Conservation (phyloP, 2,329 filamentous ascomycete genomes). For the Ophiocordyceps polyrhachis-furcata region DNA sequence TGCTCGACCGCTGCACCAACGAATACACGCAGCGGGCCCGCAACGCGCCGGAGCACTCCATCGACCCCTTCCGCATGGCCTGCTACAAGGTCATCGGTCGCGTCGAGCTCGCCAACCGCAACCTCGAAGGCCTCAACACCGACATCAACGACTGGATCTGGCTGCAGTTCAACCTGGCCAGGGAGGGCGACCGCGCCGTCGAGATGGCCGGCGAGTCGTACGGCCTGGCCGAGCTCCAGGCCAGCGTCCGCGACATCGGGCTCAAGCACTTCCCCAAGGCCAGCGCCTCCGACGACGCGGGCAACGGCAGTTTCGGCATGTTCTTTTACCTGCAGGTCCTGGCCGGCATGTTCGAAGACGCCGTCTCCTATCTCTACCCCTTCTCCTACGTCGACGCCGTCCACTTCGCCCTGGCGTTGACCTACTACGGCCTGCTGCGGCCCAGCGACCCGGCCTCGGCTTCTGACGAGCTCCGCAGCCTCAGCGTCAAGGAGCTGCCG, state of each 20-base stretch:
- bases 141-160: constrained; percentile 55
- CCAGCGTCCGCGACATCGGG: constrained; percentile 73
- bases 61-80: constrained; percentile 90
- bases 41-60: constrained; percentile 67
- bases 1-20: constrained; percentile 74
- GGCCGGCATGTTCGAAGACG: constrained; percentile 85
- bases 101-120: constrained; percentile 46
- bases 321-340: constrained; percentile 88
- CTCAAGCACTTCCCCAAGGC: constrained; percentile 77
- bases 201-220: constrained; percentile 50
- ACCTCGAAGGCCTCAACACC: constrained; percentile 41
- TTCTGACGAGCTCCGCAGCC: constrained; percentile 48
- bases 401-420: constrained; percentile 79
- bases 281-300: constrained; percentile 46
- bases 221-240: constrained; percentile 49
- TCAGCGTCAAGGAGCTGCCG: constrained; percentile 49
- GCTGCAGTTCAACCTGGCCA: constrained; percentile 51
- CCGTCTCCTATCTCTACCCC: constrained; percentile 74
- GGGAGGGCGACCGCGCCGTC: constrained; percentile 42
- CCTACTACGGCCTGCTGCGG: constrained; percentile 76
- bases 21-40: constrained; percentile 76
- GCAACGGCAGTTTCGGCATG: constrained; percentile 64
- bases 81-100: constrained; percentile 96
- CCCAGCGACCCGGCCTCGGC: constrained; percentile 64
- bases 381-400: constrained; percentile 88